Percentiles rank a stretch among this genome's conserved stretches.
These are phyloP conservation scores for Pythium folliculosum DNA, from an alignment of 352 stramenopile species.

Conservation along the genomic window DNA sequence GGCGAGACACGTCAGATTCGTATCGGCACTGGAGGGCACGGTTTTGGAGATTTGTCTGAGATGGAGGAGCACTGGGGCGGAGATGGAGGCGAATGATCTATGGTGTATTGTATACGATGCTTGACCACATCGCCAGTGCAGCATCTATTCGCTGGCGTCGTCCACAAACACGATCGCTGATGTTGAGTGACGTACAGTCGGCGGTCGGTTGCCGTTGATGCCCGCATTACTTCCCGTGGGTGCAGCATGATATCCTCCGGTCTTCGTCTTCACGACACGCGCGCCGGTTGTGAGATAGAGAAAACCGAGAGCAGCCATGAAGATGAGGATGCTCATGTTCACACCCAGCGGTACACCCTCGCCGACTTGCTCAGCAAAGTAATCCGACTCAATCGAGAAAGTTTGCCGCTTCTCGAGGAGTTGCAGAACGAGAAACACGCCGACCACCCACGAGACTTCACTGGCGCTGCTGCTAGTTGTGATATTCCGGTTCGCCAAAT, in stretches of 20 bases:
- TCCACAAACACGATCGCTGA: conserved; percentile 71
- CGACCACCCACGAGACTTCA: conserved; percentile 64
- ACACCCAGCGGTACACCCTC: conserved; percentile 69
- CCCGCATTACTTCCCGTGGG: conserved; percentile 38
- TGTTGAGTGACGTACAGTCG: conserved; percentile 33
- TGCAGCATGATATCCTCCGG: conserved; percentile 37
- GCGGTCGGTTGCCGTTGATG: conserved; percentile 31
- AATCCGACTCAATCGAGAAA: conserved; percentile 60
- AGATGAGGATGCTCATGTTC: conserved; percentile 65
- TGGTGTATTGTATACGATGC: background rate
- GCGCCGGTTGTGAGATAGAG: conserved; percentile 51
- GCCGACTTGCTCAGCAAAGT: conserved; percentile 63
- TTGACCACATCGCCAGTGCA: background rate
- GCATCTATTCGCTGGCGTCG: conserved; percentile 63
- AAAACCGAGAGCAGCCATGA: conserved; percentile 48
- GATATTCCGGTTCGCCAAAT: conserved; percentile 20
- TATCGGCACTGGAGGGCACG: too few species aligned
- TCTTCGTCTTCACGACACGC: conserved; percentile 7
- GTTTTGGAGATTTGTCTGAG: too few species aligned
- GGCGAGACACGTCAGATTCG: too few species aligned
- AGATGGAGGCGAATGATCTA: background rate
- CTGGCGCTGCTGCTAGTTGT: conserved; percentile 19
- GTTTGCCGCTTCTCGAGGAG: conserved; percentile 54
- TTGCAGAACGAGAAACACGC: conserved; percentile 70
- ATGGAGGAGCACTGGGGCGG: too few species aligned